Evolutionary conservation across 768 basidiomycete species (phyloP).

Genomic region (Thelephora aurantiotincta): DNA sequence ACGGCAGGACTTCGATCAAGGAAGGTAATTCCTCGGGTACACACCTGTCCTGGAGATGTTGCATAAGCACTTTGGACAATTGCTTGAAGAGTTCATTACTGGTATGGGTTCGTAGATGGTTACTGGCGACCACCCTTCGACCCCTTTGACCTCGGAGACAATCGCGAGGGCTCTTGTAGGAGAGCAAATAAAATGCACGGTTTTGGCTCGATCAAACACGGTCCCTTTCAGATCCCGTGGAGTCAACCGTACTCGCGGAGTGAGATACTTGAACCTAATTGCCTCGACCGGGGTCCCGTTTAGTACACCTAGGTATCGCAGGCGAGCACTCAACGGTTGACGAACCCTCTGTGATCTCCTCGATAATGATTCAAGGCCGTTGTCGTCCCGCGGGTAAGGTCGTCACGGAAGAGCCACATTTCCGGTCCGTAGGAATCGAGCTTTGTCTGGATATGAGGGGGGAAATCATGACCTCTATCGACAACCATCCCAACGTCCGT

Average conservation of each 20-base stretch:
- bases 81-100: slow-evolving; percentile 25
- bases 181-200: slow-evolving; percentile 78
- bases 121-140: slow-evolving; percentile 46
- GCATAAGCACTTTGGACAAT: no score
- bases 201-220: slow-evolving; percentile 31
- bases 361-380: slow-evolving; percentile 60
- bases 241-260: slow-evolving; percentile 52
- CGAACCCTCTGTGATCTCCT: slow-evolving; percentile 60
- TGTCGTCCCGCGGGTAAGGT: slow-evolving; percentile 43
- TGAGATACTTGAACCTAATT: slow-evolving; percentile 64
- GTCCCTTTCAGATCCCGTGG: slow-evolving; percentile 54
- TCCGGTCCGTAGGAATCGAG: slow-evolving; percentile 51
- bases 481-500: slow-evolving; percentile 67
- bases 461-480: slow-evolving; percentile 72
- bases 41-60: slow-evolving; percentile 45
- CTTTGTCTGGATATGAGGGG: slow-evolving; percentile 34
- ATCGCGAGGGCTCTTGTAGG: slow-evolving; percentile 57
- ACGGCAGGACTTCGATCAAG: slow-evolving; percentile 41
- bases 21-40: slow-evolving; percentile 66
- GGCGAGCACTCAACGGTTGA: neutral
- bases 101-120: slow-evolving; percentile 82
- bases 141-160: slow-evolving; percentile 41
- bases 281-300: slow-evolving; percentile 1
- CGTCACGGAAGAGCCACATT: slow-evolving; percentile 69
- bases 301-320: slow-evolving; percentile 1